Conservation (phyloP, 495 filamentous ascomycete species). For the Talaromyces proteolyticus region DNA sequence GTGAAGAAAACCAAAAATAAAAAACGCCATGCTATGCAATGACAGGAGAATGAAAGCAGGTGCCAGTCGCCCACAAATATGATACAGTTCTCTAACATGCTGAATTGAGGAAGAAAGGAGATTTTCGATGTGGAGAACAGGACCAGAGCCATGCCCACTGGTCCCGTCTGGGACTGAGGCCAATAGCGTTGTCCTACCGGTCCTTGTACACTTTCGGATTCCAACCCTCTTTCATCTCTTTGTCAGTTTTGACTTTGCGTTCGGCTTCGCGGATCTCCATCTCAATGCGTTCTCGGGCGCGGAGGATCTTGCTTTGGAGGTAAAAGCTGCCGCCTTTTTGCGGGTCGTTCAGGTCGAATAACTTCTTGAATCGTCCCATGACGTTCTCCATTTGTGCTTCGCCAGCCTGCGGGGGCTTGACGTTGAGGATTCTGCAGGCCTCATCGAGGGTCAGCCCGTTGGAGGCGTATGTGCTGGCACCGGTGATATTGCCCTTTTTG, state of each 20-base stretch:
- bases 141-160: too few species aligned
- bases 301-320: conserved; percentile 90
- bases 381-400: conserved; percentile 69
- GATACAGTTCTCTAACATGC: conserved; percentile 7
- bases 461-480: conserved; percentile 47
- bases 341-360: conserved; percentile 92
- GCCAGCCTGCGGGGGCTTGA: conserved; percentile 79
- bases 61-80: conserved; percentile 4
- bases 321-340: conserved; percentile 96
- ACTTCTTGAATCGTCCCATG: conserved; percentile 82
- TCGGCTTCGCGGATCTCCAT: conserved; percentile 56
- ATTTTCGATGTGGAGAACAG: conserved; percentile 6
- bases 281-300: conserved; percentile 89
- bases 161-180: too few species aligned
- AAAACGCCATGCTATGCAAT: conserved; percentile 48
- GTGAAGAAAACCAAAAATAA: conserved; percentile 17
- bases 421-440: conserved; percentile 96
- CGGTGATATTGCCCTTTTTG: conserved; percentile 40
- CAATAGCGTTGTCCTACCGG: too few species aligned
- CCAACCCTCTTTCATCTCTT: conserved; percentile 77
- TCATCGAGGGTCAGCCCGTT: conserved; percentile 86
- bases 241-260: conserved; percentile 44
- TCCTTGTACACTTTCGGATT: conserved; percentile 95
- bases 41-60: conserved; percentile 8
- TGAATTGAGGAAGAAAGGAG: conserved; percentile 11